These are phyloP conservation scores for Geum urbanum DNA, from an alignment of 306 rosid genomes.

Conservation along the genomic window DNA sequence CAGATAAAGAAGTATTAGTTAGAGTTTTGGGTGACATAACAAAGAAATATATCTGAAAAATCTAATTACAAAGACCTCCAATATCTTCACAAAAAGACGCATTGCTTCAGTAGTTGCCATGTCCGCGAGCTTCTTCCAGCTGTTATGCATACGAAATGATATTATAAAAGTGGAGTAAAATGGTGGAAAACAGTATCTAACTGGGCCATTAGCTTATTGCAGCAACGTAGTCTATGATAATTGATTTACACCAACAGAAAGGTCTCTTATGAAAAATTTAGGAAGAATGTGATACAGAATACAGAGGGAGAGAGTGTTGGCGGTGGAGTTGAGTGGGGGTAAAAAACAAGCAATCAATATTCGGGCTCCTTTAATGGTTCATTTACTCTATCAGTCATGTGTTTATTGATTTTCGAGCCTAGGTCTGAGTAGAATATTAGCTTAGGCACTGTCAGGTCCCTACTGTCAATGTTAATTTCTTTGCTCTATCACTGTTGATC, in stretches of 20 bases:
- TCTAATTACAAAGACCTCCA: conserved; percentile 54
- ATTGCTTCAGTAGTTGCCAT: conserved; percentile 85
- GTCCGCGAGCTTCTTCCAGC: conserved; percentile 95
- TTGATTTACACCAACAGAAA: neutral
- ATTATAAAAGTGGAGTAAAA: conserved; percentile 18
- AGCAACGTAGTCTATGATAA: neutral
- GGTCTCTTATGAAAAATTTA: neutral
- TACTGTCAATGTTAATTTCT: no score
- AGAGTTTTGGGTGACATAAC: conserved; percentile 15
- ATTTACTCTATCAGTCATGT: no score
- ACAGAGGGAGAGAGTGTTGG: neutral
- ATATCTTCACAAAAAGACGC: conserved; percentile 97
- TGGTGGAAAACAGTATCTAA: neutral
- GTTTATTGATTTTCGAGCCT: neutral
- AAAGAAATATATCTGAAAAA: conserved; percentile 17
- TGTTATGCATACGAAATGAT: conserved; percentile 32
- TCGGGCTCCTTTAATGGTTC: neutral
- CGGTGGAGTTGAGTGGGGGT: neutral
- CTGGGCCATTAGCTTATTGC: neutral
- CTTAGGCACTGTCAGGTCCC: no score
- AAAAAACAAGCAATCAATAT: neutral
- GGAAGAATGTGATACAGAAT: neutral
- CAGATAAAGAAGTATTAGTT: conserved; percentile 23
- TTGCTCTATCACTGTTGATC: neutral
- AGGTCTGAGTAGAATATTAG: neutral